Conservation (phyloP, 2,329 filamentous ascomycete genomes). For the Fusarium temperatum region DNA sequence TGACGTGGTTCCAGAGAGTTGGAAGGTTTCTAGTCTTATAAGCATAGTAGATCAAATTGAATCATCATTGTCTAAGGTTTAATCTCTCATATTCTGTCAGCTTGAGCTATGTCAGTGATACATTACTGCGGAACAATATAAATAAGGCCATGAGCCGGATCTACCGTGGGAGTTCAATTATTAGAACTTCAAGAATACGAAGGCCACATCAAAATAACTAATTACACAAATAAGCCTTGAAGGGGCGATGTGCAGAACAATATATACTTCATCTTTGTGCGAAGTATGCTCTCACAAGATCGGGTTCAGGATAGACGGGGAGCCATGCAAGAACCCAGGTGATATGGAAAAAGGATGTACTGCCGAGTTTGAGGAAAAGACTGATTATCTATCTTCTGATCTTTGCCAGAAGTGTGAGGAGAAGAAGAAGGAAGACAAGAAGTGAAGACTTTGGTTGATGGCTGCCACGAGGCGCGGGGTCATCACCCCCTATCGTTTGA, state of each 20-base stretch:
- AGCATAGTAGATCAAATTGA: accelerated
- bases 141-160: accelerated
- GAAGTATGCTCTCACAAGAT: neutral
- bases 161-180: accelerated
- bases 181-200: accelerated
- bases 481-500: neutral
- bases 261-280: neutral
- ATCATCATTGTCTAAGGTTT: accelerated
- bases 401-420: neutral
- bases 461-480: accelerated
- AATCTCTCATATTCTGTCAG: accelerated
- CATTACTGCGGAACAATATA: neutral
- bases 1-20: neutral
- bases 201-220: accelerated
- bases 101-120: neutral
- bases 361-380: neutral
- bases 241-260: neutral
- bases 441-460: neutral
- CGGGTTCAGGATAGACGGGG: neutral
- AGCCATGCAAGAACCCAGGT: neutral
- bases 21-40: accelerated
- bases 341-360: neutral
- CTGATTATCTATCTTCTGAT: neutral
- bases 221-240: neutral
- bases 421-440: neutral